Base-by-base conservation (phyloP, 2,329 filamentous ascomycete species). In the Pseudogymnoascus sp. region DNA sequence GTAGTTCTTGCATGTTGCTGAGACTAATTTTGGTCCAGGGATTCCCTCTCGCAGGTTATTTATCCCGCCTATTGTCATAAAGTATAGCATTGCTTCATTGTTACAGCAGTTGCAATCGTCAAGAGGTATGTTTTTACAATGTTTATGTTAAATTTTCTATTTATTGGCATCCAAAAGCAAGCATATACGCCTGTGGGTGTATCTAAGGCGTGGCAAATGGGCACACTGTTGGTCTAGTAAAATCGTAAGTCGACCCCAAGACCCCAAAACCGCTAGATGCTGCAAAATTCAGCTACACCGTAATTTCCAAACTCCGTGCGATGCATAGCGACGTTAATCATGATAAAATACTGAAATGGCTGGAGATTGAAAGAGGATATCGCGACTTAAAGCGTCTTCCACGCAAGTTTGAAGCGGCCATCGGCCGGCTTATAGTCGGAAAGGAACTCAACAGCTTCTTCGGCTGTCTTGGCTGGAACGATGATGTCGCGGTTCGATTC, bases 331-430 rank as follows among this genome's bases (percentile, higher is more conserved):
- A 56, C 50, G 16, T 56, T 3, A 33, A 56, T 56, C 50, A 56
- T 56, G 6, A 33, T 56, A 56, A 56, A 35, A 28, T 22, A 35
- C 50, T 35, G 50, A 35, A 56, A 56, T 56, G n/a, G 50, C 28
- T 33, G 16, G 26, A 56, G 26, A 56, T 33, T 33, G 33, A 56
- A 56, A 19, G 28, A 12, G 28, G 10, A 56, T 8, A 2, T 33
- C n/a, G 46, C 8, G 1, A 19, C 16, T 60, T 26, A 60, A 19
- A 60, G 59, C 19, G 59, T 84, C 3, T 83, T 87, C 95, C 95
- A 99, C 64, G 91, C 81, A 75, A 98, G 77, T 70, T 93, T 87
- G 74, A 91, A 91, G 61, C 90, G 84, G 8, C 88, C 89, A 68
- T 87, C 81, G 0, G 89, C 89, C 53, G 88, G 84, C 76, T 85